A percentile compares a stretch with the other conserved stretches of the same genome.
These are phyloP conservation scores for Raphanus raphanistrum DNA, from an alignment of 345 rosid species.

Conservation along the genomic window DNA sequence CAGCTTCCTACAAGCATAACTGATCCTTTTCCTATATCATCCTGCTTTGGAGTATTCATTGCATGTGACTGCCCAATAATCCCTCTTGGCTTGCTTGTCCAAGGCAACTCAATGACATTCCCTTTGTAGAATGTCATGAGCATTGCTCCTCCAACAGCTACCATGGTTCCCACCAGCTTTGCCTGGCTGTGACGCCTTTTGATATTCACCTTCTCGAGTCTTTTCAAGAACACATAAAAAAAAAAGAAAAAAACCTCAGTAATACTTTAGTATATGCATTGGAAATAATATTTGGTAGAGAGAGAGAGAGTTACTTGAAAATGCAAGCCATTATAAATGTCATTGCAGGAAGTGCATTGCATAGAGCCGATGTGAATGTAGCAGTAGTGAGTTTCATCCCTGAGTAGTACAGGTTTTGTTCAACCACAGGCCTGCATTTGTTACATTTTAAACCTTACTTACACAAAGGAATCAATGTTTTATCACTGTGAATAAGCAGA, in stretches of 20 bases:
- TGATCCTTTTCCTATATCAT: slow-evolving; percentile 51
- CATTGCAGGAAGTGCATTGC: slow-evolving; percentile 71
- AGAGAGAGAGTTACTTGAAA: slow-evolving; percentile 42
- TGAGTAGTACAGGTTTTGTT: slow-evolving; percentile 52
- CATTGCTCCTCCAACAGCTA: slow-evolving; percentile 91
- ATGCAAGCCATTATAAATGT: slow-evolving; percentile 67
- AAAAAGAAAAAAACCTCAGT: neutral
- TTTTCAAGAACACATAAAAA: slow-evolving; percentile 34
- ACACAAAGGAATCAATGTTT: neutral
- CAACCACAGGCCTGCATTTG: slow-evolving; percentile 38
- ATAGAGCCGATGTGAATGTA: slow-evolving; percentile 64
- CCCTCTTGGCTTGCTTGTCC: slow-evolving; percentile 46
- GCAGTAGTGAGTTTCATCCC: slow-evolving; percentile 79
- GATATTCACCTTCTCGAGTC: slow-evolving; percentile 69
- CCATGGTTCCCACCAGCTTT: slow-evolving; percentile 71
- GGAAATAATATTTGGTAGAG: neutral
- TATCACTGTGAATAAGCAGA: neutral
- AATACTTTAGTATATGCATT: neutral
- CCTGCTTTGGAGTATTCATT: slow-evolving; percentile 17
- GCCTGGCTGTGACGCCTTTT: slow-evolving; percentile 72
- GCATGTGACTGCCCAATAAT: slow-evolving; percentile 21
- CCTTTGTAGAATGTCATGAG: slow-evolving; percentile 72
- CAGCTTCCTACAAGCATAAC: slow-evolving; percentile 57
- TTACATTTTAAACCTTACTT: neutral
- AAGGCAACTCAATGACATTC: slow-evolving; percentile 56